Base-by-base conservation (phyloP, 108 stramenopile species). In the Nitzschia inconspicua region DNA sequence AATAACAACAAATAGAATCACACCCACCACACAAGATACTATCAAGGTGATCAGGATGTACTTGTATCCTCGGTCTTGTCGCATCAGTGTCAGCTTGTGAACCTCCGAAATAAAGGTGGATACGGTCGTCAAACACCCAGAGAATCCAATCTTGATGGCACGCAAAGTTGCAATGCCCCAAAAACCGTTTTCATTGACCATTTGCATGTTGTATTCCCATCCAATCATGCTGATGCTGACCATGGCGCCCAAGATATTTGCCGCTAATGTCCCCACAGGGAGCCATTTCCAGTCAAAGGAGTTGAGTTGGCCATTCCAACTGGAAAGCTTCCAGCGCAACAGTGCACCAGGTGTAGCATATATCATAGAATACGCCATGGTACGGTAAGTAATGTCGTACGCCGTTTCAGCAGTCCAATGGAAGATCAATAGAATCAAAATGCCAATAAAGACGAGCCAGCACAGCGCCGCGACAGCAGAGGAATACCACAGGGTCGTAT, bases 101-200 rank as follows among this genome's bases (percentile, higher is more conserved):
- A 74, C 54, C 48, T 88, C 86, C 34, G 77, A 75, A 1, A 79
- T 78, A 44, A 82, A 82, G 11, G 83, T 80, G 32, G 78, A 80
- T 6, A 88, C 83, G 0, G 86, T 84, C 13, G 81, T 78, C 27
- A 88, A 46, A 35, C 78, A 72, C 18, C 86, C 86, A 40, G 80
- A 78, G 56, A 88, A 75, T 20, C 86, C 86, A 53, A 76, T 54
- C 34, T 65, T 60, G 47, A 76, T 22, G 34, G 76, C 74, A 7
- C 72, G 53, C 2, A 82, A 20, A 25, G 63, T 67, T 5, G 69
- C 64, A 18, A 65, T 36, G 25, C 22, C 37, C 82, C 75, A 83
- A 42, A 65, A 79, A 0, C 20, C 55, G 4, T 23, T 18, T 9
- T 34, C 16, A 14, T 41, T 14, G 10, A 55, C 50, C 18, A 16